Base-by-base conservation (phyloP, 1,139 yeast species). In the Sugiyamaella xylanicola region DNA sequence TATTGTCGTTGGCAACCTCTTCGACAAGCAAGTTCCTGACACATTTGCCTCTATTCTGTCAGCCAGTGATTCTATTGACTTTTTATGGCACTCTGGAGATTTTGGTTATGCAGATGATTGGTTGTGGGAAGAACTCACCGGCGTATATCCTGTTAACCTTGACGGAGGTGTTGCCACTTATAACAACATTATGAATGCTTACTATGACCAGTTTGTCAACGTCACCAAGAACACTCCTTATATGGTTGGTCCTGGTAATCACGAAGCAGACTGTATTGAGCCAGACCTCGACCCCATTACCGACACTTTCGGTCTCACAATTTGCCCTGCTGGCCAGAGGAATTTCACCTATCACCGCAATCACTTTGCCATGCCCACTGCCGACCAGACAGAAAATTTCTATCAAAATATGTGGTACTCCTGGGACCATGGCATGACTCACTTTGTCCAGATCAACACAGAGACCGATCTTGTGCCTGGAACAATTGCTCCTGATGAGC, bases 211-310 rank as follows among this genome's bases (percentile, higher is more conserved):
- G 58, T 52, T 66, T 43, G 62, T 62, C 32, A 59, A 64, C 29
- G 54, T 66, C 25, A 62, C 66, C 36, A 55, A 60, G 27, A 44
- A 51, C 43, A 59, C 59, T 32, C 65, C 66, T 3, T 67, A 66
- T 47, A 64, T 66, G 69, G 64, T 63, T 13, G 64, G 63, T 9
- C 70, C 70, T 11, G 70, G 70, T 35, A 67, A 67, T 54, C 70
- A 67, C 51, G 70, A 67, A 51, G 60, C 68, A 15, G 61, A 63
- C 54, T 67, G 70, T 51, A 59, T 60, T 47, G 57, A 58, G 48
- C 57, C 56, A 15, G 58, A 59, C 46, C 46, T 55, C n/a, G 53
- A 48, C 19, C 8, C 46, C 20, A 19, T 52, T 11, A 55, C 59
- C 17, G 49, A 56, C 39, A 51, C 49, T 2, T 59, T 53, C 52